phyloP scores from a whole-genome alignment of 148 eudicot species.

The Diospyros lotus region DNA sequence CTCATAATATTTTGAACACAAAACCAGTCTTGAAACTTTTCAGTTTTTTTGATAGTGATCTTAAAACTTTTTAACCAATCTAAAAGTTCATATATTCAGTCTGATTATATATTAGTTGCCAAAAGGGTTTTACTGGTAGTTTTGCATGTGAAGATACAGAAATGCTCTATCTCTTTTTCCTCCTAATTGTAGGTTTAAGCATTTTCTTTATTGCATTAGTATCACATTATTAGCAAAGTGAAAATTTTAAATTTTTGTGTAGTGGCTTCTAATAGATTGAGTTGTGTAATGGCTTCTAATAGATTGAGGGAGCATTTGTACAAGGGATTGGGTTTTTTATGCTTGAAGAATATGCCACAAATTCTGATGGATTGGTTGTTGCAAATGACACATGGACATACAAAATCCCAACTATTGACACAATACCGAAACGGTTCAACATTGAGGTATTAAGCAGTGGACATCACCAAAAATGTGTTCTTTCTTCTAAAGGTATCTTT shows the following conservation, averaged over 20 bases:
- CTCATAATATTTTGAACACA: not conserved
- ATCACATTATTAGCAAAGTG: slow-evolving; percentile 1
- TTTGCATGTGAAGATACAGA: not conserved
- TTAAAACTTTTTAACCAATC: too few species aligned
- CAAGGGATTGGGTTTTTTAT: slow-evolving; percentile 94
- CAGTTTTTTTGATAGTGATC: too few species aligned
- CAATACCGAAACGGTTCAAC: slow-evolving; percentile 66
- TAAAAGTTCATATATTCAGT: not conserved
- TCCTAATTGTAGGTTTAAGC: not conserved
- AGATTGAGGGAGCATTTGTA: slow-evolving; percentile 93
- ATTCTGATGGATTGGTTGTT: slow-evolving; percentile 65
- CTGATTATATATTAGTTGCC: not conserved
- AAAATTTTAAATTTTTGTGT: not conserved
- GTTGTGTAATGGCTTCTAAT: slow-evolving; percentile 17
- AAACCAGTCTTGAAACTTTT: not conserved
- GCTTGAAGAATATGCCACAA: slow-evolving; percentile 63
- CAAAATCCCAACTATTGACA: slow-evolving; percentile 90
- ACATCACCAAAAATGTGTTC: slow-evolving; percentile 66
- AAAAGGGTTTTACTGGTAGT: not conserved
- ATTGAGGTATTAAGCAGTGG: slow-evolving; percentile 75
- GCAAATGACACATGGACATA: slow-evolving; percentile 81
- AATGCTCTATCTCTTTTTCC: not conserved
- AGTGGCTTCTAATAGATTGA: slow-evolving; percentile 52
- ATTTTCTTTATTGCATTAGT: not conserved
- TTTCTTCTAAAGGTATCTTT: slow-evolving; percentile 77